Conservation (phyloP, 768 basidiomycete genomes). For the Leccinum aurantiacum region DNA sequence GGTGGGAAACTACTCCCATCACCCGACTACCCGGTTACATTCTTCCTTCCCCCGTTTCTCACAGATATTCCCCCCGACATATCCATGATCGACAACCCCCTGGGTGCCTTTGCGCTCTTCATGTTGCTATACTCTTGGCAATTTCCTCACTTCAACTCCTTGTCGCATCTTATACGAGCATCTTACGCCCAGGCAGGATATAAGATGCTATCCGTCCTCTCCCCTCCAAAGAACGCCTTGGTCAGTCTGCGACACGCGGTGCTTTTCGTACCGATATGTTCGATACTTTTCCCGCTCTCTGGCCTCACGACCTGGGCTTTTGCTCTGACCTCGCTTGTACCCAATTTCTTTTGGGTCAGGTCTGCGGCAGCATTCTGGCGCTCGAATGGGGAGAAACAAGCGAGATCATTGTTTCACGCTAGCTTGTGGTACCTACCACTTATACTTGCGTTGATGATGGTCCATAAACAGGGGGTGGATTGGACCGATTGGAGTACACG, state of each 20-base stretch:
- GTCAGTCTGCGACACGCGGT: slow-evolving; percentile 84
- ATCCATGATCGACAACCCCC: slow-evolving; percentile 71
- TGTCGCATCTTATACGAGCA: slow-evolving; percentile 83
- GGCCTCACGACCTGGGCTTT: slow-evolving; percentile 94
- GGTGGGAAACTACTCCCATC: slow-evolving; percentile 75
- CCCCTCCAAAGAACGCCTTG: slow-evolving; percentile 75
- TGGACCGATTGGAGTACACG: slow-evolving; percentile 57
- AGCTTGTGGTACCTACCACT: slow-evolving; percentile 91
- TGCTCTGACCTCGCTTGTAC: slow-evolving; percentile 69
- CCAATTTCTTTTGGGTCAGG: slow-evolving; percentile 68
- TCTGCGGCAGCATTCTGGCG: slow-evolving; percentile 79
- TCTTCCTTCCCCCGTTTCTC: slow-evolving; percentile 65
- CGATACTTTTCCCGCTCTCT: slow-evolving; percentile 78
- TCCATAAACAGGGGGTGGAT: slow-evolving; percentile 84
- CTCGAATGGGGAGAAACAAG: slow-evolving; percentile 70
- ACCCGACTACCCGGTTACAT: slow-evolving; percentile 53
- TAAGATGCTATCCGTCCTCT: slow-evolving; percentile 83
- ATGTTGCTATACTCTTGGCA: slow-evolving; percentile 94
- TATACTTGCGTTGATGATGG: slow-evolving; percentile 89
- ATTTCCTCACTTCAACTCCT: slow-evolving; percentile 95
- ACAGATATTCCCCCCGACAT: slow-evolving; percentile 41
- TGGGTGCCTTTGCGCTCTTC: slow-evolving; percentile 79
- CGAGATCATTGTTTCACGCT: slow-evolving; percentile 73
- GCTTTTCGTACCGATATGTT: slow-evolving; percentile 75
- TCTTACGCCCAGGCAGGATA: slow-evolving; percentile 94